Base-by-base conservation (phyloP, 768 basidiomycete genomes). In the Pisolithus microcarpus region DNA sequence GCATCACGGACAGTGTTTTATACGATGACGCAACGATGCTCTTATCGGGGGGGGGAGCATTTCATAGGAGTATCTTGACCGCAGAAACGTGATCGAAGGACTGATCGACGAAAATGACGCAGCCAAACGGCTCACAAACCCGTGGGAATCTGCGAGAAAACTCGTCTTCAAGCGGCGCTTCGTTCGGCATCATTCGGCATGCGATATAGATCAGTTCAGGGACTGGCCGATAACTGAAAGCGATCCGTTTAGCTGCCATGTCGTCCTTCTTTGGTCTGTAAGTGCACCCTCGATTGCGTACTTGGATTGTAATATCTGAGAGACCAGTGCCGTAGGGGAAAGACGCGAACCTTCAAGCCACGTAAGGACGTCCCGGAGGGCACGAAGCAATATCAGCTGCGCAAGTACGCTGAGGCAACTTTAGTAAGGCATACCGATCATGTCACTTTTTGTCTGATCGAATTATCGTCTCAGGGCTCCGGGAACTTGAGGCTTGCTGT, bases 401-500 rank as follows among this genome's bases (percentile, higher is more conserved):
- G 96, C 68, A 97, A 97, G 75, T 98, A 94, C 63, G 92, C 92
- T 7, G 92, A 93, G 65, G 91, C 91, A n/a, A 95, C 93, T 26
- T 72, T 94, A 66, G 92, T 89, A 68, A 63, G 56, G 15, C 37
- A 36, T 38, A 46, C 19, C 36, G 43, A 18, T 42, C 28, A 4
- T 59, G 62, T 52, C 18, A 15, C 36, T 7, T 44, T 7, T 16
- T 16, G n/a, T 46, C 31, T 46, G 28, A 19, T 46, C 30, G 38
- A 19, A 26, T 19, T 53, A 38, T 23, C 15, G 31, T 45, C 37
- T 16, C 51, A 95, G 93, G 93, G 95, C 43, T 97, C 94, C 8
- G 96, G 96, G 7, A 98, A 98, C 71, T 72, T 99, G 54, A 76
- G 94, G 52, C 74, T 88, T 43, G 94, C 96, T 0, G 96, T 99